A percentile compares a stretch with the other conserved stretches of the same genome.
These are phyloP conservation scores for Schizophyllum commune DNA, from an alignment of 1,284 basidiomycete species.

Conservation along the genomic window DNA sequence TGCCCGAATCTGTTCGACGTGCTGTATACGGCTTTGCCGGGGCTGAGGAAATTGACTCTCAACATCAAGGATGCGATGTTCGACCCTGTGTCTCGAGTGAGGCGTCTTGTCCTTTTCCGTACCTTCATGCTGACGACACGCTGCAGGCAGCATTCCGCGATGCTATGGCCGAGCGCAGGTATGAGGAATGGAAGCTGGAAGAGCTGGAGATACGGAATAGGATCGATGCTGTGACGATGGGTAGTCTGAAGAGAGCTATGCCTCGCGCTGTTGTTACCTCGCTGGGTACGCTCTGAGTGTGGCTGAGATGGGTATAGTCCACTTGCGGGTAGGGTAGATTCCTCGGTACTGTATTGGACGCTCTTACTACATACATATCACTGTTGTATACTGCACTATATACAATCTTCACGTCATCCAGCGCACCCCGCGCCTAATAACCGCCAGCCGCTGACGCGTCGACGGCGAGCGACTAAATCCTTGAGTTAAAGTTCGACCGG, in stretches of 20 bases:
- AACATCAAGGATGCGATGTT: background rate
- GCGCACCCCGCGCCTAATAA: background rate
- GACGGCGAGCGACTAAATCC: background rate
- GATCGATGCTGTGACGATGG: background rate
- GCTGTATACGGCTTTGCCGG: background rate
- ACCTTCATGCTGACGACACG: background rate
- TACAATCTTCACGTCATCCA: no score
- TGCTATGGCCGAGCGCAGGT: background rate
- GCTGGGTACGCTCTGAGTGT: background rate
- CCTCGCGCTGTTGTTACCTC: background rate
- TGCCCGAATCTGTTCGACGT: background rate
- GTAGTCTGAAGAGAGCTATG: background rate
- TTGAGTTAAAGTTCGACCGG: background rate
- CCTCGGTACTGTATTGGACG: no score
- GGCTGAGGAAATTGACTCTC: background rate
- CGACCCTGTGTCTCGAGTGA: background rate
- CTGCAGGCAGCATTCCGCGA: background rate
- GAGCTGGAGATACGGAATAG: background rate
- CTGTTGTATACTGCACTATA: no score
- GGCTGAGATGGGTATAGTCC: background rate
- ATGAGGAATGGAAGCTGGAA: background rate
- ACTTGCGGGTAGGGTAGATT: no score
- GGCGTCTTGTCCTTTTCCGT: background rate
- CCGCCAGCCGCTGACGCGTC: background rate
- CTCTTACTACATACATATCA: no score